phyloP scores from a whole-genome alignment of 139 green algal species.

The Pycnococcus provasolii region DNA sequence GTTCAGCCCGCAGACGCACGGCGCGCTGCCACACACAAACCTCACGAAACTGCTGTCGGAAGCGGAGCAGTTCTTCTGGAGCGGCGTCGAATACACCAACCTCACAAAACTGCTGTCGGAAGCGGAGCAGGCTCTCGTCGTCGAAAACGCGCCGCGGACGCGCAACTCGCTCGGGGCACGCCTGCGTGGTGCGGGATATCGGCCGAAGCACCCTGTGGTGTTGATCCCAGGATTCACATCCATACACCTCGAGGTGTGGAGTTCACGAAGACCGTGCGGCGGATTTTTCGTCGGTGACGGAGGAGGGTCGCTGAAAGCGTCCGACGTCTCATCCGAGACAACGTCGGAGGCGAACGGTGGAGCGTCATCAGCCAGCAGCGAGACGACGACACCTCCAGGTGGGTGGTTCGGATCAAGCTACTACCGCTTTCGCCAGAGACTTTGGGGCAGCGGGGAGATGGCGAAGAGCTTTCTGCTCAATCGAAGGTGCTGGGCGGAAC shows the following conservation, averaged over 20 bases:
- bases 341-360: too few species aligned
- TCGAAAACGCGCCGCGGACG: too few species aligned
- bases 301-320: background rate
- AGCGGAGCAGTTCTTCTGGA: too few species aligned
- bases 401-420: background rate
- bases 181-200: background rate
- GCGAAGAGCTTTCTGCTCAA: conserved; percentile 38
- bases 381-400: background rate
- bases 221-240: conserved; percentile 59
- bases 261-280: conserved; percentile 28
- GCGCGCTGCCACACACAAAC: too few species aligned
- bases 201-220: conserved; percentile 43
- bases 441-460: conserved; percentile 56
- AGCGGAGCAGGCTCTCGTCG: too few species aligned
- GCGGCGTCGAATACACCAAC: too few species aligned
- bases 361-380: background rate
- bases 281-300: conserved; percentile 22
- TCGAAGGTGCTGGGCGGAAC: conserved; percentile 37
- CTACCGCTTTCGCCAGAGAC: conserved; percentile 41
- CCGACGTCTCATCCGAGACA: too few species aligned
- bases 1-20: too few species aligned
- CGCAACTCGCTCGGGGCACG: too few species aligned
- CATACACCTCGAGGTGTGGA: conserved; percentile 61
- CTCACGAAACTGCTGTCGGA: too few species aligned
- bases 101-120: too few species aligned